Base-by-base conservation (phyloP, 1,284 basidiomycete genomes). In the Heterobasidion irregulare region DNA sequence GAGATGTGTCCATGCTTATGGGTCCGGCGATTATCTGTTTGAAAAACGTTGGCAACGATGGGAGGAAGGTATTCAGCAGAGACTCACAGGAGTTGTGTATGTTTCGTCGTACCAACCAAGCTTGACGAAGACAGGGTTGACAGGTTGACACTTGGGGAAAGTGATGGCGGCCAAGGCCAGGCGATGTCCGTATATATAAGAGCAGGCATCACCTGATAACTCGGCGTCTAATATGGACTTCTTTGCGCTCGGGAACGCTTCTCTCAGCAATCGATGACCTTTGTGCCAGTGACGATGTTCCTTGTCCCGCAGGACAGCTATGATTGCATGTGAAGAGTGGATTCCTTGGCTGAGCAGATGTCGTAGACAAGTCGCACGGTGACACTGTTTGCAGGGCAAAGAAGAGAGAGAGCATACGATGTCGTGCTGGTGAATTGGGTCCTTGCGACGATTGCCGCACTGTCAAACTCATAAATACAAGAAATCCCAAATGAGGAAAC, bases 81-180 rank as follows among this genome's bases (percentile, higher is more conserved):
- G 34, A 53, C 53, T 33, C 47, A 53, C 44, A 19, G 6, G 44
- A 34, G 48, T 44, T 38, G 53, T 35, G n/a, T 16, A 47, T 13
- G 8, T 59, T 54, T 61, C 62, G 60, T 83, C 80, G 57, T 83
- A 82, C 78, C 78, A 83, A n/a, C 81, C 81, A 51, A 65, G 62
- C 45, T 61, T 65, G 26, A 71, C 67, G 47, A 64, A 66, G 16
- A 63, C 58, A 13, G 59, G 55, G 55, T 73, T 72, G n/a, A 72
- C 54, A 8, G 79, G 74, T 49, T 66, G 72, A 59, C 75, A 78
- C 46, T 66, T 66, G 15, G 56, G 62, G 58, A 74, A 83, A 19
- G 65, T 68, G 46, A 70, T 62, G 15, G 75, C 75, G 13, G 71
- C 57, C 47, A 70, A 61, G n/a, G 57, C 58, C 47, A 75, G 65